These are phyloP conservation scores for Telopea speciosissima DNA, from an alignment of 177 flowering plant species.

Conservation along the genomic window DNA sequence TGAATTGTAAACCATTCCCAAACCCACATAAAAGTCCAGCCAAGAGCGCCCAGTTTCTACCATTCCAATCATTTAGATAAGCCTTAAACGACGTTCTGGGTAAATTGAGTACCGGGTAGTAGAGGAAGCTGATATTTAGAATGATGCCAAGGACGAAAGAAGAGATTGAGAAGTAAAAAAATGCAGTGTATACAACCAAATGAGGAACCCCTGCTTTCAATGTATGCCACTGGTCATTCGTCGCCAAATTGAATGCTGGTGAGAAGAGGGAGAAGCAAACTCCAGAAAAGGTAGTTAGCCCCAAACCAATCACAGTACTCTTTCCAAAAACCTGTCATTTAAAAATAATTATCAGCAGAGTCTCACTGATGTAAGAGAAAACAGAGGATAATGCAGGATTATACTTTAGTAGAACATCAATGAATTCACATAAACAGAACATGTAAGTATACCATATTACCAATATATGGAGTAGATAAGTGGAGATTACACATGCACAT, in stretches of 20 bases:
- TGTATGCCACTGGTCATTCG: conserved; percentile 88
- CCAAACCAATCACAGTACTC: conserved; percentile 54
- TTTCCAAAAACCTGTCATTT: conserved; percentile 71
- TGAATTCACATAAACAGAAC: too few species aligned
- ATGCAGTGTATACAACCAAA: conserved; percentile 69
- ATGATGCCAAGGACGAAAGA: conserved; percentile 47
- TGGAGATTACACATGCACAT: too few species aligned
- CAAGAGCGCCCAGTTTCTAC: conserved; percentile 64
- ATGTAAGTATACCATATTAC: too few species aligned
- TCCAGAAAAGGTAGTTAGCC: conserved; percentile 75
- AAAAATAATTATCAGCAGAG: not conserved
- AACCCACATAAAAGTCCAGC: conserved; percentile 73
- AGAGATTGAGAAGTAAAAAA: conserved; percentile 66
- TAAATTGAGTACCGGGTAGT: conserved; percentile 38
- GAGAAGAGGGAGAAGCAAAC: conserved; percentile 85
- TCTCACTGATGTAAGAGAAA: not conserved
- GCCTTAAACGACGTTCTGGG: conserved; percentile 52
- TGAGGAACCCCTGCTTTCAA: conserved; percentile 61
- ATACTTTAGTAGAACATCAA: too few species aligned
- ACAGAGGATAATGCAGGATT: too few species aligned
- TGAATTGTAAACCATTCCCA: conserved; percentile 70
- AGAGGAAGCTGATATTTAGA: conserved; percentile 54
- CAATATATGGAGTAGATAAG: too few species aligned
- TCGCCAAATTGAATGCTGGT: conserved; percentile 85
- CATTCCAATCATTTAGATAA: conserved; percentile 59